These are phyloP conservation scores for Pontederia paniculata DNA, from an alignment of 176 grass and related monocot genomes.

Conservation along the genomic window DNA sequence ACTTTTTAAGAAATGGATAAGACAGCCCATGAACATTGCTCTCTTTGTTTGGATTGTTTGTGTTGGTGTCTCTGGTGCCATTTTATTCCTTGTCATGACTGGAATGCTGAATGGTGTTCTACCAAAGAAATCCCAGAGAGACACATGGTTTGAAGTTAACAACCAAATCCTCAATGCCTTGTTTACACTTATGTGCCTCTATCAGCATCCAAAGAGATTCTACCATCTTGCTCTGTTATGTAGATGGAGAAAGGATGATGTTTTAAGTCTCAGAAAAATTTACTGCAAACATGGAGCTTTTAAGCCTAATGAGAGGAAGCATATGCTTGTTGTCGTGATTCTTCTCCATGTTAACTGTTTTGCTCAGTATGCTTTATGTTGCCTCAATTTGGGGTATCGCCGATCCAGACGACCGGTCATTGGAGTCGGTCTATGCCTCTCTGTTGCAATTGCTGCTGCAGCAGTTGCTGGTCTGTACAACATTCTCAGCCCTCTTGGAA, in stretches of 20 bases:
- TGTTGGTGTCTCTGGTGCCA: background rate
- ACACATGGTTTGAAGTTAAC: constrained; percentile 16
- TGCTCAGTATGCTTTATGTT: constrained; percentile 11
- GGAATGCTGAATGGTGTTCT: constrained; percentile 9
- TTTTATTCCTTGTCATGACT: constrained; percentile 10
- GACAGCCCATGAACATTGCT: constrained; percentile 9
- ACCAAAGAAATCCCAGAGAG: constrained; percentile 2
- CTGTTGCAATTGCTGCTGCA: background rate
- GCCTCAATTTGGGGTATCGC: background rate
- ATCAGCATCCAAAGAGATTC: constrained; percentile 13
- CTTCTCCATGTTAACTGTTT: constrained; percentile 12
- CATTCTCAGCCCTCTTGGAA: constrained; percentile 5
- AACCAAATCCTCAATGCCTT: constrained; percentile 12
- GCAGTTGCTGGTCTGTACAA: constrained; percentile 1
- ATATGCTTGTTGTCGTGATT: background rate
- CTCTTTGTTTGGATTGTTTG: background rate
- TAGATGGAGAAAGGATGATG: background rate
- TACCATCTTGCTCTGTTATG: constrained; percentile 1
- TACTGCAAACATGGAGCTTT: constrained; percentile 4
- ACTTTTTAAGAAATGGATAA: constrained; percentile 5
- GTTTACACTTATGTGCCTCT: constrained; percentile 17
- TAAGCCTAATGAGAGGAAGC: constrained; percentile 10
- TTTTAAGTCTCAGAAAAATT: background rate
- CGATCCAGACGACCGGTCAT: background rate
- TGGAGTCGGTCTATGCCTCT: constrained; percentile 4